A percentile compares a stretch with the other conserved stretches of the same genome.
Conservation (phyloP, 2,329 filamentous ascomycete species). For the Trichoderma sp. region DNA sequence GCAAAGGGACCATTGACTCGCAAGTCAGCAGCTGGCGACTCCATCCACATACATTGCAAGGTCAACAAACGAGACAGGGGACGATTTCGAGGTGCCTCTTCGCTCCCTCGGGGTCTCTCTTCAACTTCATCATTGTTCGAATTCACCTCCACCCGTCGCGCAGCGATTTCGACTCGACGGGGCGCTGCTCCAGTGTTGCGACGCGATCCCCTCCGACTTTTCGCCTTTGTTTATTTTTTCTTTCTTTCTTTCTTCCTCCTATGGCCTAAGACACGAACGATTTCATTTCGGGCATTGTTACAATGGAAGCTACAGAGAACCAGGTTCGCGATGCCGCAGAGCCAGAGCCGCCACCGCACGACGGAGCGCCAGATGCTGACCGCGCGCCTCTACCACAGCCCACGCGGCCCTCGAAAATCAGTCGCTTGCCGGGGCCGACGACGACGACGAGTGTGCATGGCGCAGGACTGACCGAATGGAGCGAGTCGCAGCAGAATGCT, state of each 20-base stretch:
- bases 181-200: conserved; percentile 20
- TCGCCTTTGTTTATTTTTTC: conserved; percentile 3
- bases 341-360: not conserved
- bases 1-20: not conserved
- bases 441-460: conserved; percentile 34
- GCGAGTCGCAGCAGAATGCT: conserved; percentile 63
- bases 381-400: conserved; percentile 30
- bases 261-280: not conserved
- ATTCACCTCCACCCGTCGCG: not conserved
- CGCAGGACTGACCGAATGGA: conserved; percentile 55
- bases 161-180: not conserved
- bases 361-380: not conserved
- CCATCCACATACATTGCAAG: conserved; percentile 15
- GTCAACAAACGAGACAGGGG: conserved; percentile 24
- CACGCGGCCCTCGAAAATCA: conserved; percentile 39
- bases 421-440: conserved; percentile 40
- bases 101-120: conserved; percentile 15
- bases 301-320: conserved; percentile 42
- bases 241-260: not conserved
- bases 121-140: not conserved
- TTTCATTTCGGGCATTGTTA: conserved; percentile 31
- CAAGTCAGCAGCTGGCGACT: conserved; percentile 2
- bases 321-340: conserved; percentile 34
- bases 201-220: conserved; percentile 19
- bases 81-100: not conserved